Percentiles rank a stretch among this genome's conserved stretches.
Conservation (phyloP, 345 rosid genomes). For the Dovyalis caffra region DNA sequence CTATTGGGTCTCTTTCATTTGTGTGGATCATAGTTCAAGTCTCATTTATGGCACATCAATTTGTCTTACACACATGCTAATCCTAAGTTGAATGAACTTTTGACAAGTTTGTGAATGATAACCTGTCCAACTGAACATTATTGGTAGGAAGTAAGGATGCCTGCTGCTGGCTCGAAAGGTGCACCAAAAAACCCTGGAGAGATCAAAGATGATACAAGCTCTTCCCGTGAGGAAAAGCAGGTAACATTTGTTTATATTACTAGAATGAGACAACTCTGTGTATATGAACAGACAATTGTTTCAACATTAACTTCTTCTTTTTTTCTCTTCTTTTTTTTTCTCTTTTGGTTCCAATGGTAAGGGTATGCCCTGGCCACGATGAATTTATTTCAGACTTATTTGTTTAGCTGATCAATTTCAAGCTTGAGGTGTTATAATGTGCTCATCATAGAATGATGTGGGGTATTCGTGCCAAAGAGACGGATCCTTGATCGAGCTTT, state of each 20-base stretch:
- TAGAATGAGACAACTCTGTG: no score
- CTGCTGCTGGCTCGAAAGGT: slow-evolving; percentile 93
- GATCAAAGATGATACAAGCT: slow-evolving; percentile 79
- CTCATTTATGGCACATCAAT: neutral
- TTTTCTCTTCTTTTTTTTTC: no score
- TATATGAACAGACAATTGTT: no score
- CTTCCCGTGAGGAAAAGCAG: slow-evolving; percentile 88
- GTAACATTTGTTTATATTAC: slow-evolving; percentile 30
- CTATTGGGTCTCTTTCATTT: neutral
- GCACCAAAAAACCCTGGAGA: slow-evolving; percentile 64
- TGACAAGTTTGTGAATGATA: neutral
- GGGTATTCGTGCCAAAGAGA: neutral
- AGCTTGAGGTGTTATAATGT: neutral
- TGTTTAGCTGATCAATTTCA: neutral
- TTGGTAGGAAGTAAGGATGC: slow-evolving; percentile 95
- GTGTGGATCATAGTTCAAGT: slow-evolving; percentile 1
- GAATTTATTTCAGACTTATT: neutral
- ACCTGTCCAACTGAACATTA: slow-evolving; percentile 23
- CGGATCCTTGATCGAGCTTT: neutral
- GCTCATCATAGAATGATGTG: no score
- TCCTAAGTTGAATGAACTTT: neutral
- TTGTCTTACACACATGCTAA: slow-evolving; percentile 9
- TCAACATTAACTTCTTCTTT: no score
- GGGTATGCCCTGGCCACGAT: no score
- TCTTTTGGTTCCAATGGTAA: no score